phyloP scores from a whole-genome alignment of 2,329 filamentous ascomycete species.

The Fusarium ambrosium region DNA sequence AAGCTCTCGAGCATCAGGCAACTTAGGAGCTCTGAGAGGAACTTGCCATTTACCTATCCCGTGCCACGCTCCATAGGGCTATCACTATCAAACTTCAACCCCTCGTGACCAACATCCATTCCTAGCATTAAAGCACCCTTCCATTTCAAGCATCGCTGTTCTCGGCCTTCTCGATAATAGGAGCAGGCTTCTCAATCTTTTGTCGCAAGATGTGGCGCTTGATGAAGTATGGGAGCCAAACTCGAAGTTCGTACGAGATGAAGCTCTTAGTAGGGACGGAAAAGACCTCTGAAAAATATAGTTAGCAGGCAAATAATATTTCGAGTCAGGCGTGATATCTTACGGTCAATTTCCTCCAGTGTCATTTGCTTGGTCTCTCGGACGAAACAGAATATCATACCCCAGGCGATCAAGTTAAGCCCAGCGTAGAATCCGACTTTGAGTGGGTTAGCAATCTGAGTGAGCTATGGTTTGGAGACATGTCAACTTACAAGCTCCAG shows the following conservation, averaged over 20 bases:
- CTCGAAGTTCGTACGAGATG: conserved; percentile 50
- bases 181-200: conserved; percentile 50
- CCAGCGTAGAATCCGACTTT: conserved; percentile 58
- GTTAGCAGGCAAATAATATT: neutral
- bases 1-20: neutral
- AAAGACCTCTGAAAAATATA: neutral
- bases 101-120: no score
- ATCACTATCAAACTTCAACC: neutral
- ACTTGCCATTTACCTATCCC: neutral
- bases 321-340: neutral
- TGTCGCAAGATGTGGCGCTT: conserved; percentile 54
- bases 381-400: conserved; percentile 62
- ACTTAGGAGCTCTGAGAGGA: neutral
- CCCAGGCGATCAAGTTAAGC: conserved; percentile 59
- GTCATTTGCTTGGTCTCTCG: conserved; percentile 63
- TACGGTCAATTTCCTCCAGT: conserved; percentile 37
- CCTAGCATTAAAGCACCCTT: neutral
- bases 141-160: neutral
- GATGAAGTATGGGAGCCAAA: conserved; percentile 55
- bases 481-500: conserved; percentile 48
- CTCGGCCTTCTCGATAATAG: conserved; percentile 46
- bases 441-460: conserved; percentile 30
- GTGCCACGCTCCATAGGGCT: neutral
- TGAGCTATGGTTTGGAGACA: accelerated
- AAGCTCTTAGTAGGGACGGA: conserved; percentile 40